Evolutionary conservation across 257 asterid species (phyloP).

Genomic region (Plectranthus barbatus): DNA sequence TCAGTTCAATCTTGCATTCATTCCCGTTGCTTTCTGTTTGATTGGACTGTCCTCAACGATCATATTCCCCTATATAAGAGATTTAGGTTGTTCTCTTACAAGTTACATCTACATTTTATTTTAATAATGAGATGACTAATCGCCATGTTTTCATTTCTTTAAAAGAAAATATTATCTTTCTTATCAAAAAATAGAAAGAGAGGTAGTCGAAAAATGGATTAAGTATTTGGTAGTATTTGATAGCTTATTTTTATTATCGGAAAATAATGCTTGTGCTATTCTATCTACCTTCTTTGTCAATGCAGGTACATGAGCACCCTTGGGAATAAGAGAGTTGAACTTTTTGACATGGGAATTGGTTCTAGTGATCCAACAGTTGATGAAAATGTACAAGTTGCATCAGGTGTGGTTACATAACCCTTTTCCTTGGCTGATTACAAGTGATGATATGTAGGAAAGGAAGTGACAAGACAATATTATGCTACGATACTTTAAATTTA

Average conservation of each 20-base stretch:
- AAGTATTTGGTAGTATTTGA: not conserved
- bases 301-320: constrained; percentile 88
- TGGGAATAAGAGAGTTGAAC: constrained; percentile 95
- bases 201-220: not conserved
- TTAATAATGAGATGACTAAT: no score
- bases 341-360: constrained; percentile 86
- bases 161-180: no score
- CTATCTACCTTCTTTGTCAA: constrained; percentile 3
- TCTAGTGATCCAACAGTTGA: constrained; percentile 75
- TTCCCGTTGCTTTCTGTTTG: constrained; percentile 5
- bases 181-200: not conserved
- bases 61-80: constrained; percentile 52
- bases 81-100: constrained; percentile 45
- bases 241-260: not conserved
- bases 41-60: constrained; percentile 13
- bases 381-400: constrained; percentile 82
- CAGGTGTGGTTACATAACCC: constrained; percentile 43
- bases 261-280: not conserved
- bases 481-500: not conserved
- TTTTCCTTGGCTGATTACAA: not conserved
- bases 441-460: constrained; percentile 2
- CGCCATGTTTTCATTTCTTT: no score
- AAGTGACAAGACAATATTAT: not conserved
- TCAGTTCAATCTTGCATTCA: constrained; percentile 27
- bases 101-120: no score